These are phyloP conservation scores for Aaosphaeria arxii DNA, from an alignment of 2,329 filamentous ascomycete genomes.

Conservation along the genomic window DNA sequence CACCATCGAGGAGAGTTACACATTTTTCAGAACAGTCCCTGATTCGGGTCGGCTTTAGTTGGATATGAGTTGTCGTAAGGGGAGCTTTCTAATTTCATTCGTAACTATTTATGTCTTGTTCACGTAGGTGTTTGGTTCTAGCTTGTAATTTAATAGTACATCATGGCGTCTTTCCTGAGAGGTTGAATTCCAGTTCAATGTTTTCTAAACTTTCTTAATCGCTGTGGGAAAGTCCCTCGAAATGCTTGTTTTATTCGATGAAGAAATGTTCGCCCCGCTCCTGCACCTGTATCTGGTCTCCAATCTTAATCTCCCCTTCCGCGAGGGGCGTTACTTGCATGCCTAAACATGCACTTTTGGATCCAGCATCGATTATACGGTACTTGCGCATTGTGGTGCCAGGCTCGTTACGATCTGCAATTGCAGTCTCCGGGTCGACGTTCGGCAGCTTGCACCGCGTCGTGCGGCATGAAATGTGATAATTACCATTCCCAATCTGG, in stretches of 20 bases:
- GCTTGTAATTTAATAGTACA: too few species aligned
- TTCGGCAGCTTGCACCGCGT: constrained; percentile 71
- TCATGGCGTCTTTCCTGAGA: too few species aligned
- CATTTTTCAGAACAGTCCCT: too few species aligned
- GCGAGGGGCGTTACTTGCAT: constrained; percentile 61
- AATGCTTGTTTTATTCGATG: constrained; percentile 3
- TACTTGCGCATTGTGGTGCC: constrained; percentile 57
- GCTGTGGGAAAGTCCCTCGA: too few species aligned
- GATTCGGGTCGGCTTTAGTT: too few species aligned
- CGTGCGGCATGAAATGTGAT: constrained; percentile 61
- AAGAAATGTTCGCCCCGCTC: constrained; percentile 33
- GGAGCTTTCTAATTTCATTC: too few species aligned
- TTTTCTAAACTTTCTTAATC: too few species aligned
- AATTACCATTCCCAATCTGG: constrained; percentile 49
- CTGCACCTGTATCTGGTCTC: constrained; percentile 30
- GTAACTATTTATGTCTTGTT: too few species aligned
- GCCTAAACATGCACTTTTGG: constrained; percentile 59
- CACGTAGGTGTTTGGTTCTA: too few species aligned
- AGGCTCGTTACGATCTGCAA: constrained; percentile 55
- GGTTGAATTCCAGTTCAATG: too few species aligned
- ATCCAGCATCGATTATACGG: constrained; percentile 60
- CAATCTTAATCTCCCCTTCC: constrained; percentile 27
- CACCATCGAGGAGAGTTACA: too few species aligned
- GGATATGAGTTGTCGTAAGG: too few species aligned
- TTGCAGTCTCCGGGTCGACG: constrained; percentile 61